Conservation (phyloP, 257 asterid species). For the Solanum paucissectum region DNA sequence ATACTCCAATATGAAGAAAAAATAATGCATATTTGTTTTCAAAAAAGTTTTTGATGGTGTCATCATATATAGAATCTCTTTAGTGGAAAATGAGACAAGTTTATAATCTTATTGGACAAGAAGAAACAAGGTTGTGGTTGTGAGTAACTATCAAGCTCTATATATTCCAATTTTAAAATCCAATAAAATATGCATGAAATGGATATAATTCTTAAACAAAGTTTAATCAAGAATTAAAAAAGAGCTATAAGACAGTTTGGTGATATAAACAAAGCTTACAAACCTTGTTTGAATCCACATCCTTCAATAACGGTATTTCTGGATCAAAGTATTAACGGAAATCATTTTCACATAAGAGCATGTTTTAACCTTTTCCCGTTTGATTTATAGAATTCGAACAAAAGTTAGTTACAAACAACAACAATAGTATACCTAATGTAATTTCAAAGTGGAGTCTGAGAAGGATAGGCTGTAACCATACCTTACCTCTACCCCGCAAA, state of each 20-base stretch:
- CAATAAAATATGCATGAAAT: constrained; percentile 32
- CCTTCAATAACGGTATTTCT: neutral
- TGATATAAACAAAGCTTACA: constrained; percentile 47
- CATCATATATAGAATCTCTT: neutral
- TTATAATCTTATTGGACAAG: constrained; percentile 2
- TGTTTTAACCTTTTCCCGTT: accelerated
- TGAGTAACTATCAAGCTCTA: neutral
- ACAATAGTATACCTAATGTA: too few species aligned
- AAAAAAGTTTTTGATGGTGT: neutral
- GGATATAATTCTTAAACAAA: constrained; percentile 12
- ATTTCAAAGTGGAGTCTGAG: too few species aligned
- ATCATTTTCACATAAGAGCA: neutral
- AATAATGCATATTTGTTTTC: neutral
- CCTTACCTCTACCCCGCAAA: neutral
- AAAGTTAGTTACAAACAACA: neutral
- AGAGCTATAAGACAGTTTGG: constrained; percentile 18
- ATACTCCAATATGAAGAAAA: neutral
- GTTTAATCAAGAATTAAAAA: neutral
- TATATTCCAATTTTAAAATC: neutral
- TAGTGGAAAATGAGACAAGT: constrained; percentile 24
- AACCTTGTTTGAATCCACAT: constrained; percentile 71
- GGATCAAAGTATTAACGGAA: too few species aligned
- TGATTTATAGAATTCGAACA: too few species aligned
- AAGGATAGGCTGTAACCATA: too few species aligned
- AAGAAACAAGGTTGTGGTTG: neutral